Base-by-base conservation (phyloP, 1,139 yeast species). In the Dujonia santamariae region DNA sequence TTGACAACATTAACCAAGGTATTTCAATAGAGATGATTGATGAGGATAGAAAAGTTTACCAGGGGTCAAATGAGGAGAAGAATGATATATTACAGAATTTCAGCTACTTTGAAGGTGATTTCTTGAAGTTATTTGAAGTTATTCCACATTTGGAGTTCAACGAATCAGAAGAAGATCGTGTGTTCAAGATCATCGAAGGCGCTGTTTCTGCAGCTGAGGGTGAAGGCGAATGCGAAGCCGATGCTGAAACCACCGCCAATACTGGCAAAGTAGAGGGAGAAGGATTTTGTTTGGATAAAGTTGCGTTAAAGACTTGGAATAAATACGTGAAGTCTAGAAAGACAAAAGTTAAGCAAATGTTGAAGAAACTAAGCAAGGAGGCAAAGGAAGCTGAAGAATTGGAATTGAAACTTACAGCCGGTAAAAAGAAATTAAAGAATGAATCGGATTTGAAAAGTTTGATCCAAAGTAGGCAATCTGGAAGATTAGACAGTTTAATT, bases 11-110 rank as follows among this genome's bases (percentile, higher is more conserved):
- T 47, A 72, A 69, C 52, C 71, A 66, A n/a, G 78, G 77, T 41
- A 78, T 87, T 47, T 81, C 86, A 6, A 70, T 77, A 21, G 94
- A 85, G 36, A 70, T 78, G 72, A 82, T 87, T 37, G 85, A 78
- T 37, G 78, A 81, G 52, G 95, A 87, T 54, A 73, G 72, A 44
- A 43, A 53, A 28, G 72, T 65, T 38, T 87, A 87, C 51, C 87
- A 82, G 47, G 68, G 67, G 11, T 74, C 86, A 12, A 66, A 61
- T 3, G 94, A 86, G 48, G 96, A 87, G 50, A 58, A 56, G 28
- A 64, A 63, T 3, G 96, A 87, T 51, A 72, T 88, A 14, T 43
- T 78, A 26, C 71, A 73, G 32, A 72, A 74, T 34, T 83, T 85
- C 59, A 54, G 65, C 4, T 72, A 67, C 45, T 72, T 74, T 41